These are phyloP conservation scores for Rhizophora mangle DNA, from an alignment of 345 rosid genomes.

Conservation along the genomic window DNA sequence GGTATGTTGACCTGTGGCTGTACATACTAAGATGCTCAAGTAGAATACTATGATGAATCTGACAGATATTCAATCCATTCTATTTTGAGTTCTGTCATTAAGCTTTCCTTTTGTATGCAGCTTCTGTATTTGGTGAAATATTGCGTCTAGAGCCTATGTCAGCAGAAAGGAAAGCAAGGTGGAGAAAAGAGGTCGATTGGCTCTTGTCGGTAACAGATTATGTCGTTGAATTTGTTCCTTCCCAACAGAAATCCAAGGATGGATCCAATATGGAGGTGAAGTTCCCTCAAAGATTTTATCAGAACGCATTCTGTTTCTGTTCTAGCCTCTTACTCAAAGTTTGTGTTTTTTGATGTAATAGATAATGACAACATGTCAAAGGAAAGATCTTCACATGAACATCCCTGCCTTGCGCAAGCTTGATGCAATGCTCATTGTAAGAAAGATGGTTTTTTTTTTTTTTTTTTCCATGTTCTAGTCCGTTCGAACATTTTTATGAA, in stretches of 20 bases:
- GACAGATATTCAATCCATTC: neutral
- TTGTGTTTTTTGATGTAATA: conserved; percentile 19
- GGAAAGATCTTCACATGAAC: conserved; percentile 83
- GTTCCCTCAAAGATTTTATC: neutral
- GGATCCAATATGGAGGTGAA: conserved; percentile 37
- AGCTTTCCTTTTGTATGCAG: conserved; percentile 18
- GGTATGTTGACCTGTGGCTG: conserved; percentile 17
- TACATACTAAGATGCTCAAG: neutral
- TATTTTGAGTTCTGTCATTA: neutral
- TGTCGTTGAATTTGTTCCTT: conserved; percentile 43
- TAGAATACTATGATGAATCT: neutral
- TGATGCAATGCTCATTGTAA: conserved; percentile 92
- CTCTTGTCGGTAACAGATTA: conserved; percentile 39
- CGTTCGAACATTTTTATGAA: neutral
- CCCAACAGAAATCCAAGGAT: conserved; percentile 35
- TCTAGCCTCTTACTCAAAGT: neutral
- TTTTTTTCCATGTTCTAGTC: neutral
- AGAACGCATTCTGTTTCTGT: neutral
- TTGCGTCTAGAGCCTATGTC: conserved; percentile 40
- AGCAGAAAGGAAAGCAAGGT: conserved; percentile 36
- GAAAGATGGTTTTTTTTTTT: conserved; percentile 12
- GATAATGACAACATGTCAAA: conserved; percentile 82
- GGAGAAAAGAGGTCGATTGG: conserved; percentile 44
- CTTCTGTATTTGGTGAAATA: conserved; percentile 48
- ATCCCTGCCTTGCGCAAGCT: conserved; percentile 91